Conservation (phyloP, 106 monocot genomes). For the Acorus calamus region DNA sequence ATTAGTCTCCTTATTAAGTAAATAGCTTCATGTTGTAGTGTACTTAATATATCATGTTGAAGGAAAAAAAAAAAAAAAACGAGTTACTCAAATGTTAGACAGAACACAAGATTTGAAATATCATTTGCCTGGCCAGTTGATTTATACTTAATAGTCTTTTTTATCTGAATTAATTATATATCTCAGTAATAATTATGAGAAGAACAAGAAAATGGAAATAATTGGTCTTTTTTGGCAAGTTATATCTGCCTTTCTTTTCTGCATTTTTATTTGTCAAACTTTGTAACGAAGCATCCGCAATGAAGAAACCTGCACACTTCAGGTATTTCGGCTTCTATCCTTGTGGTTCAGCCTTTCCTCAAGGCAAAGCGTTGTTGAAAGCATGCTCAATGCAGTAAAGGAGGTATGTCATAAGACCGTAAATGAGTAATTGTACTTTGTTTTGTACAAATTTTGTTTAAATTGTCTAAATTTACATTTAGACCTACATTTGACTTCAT, state of each 20-base stretch:
- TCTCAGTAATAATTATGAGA: background rate
- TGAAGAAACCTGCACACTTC: constrained; percentile 4
- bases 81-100: too few species aligned
- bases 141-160: too few species aligned
- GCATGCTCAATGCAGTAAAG: constrained; percentile 62
- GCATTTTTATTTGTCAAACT: too few species aligned
- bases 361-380: constrained; percentile 53
- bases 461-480: background rate
- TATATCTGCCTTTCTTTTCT: too few species aligned
- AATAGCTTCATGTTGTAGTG: too few species aligned
- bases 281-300: background rate
- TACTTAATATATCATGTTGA: too few species aligned
- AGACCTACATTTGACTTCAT: too few species aligned
- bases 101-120: too few species aligned
- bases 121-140: too few species aligned
- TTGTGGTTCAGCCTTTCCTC: constrained; percentile 88
- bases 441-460: background rate
- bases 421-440: background rate
- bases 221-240: background rate
- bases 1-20: too few species aligned
- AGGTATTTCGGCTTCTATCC: constrained; percentile 95
- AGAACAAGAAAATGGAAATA: background rate
- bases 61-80: too few species aligned
- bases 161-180: too few species aligned
- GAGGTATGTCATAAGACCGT: constrained; percentile 30